phyloP scores from a whole-genome alignment of 371 early-diverging fungal species.

The Basidiobolus meristosporus region DNA sequence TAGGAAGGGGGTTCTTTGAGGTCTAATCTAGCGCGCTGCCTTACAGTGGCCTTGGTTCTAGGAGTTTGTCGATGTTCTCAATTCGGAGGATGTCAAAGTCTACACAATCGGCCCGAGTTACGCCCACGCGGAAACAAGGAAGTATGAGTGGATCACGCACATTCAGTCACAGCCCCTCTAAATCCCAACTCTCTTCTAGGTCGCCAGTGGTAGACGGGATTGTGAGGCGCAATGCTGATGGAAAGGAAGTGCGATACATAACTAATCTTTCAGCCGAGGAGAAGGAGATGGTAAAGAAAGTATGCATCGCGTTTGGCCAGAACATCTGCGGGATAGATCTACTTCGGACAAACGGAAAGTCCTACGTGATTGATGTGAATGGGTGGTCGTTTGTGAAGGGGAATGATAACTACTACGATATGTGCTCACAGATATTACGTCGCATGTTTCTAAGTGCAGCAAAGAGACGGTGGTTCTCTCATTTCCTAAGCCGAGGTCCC shows the following conservation, averaged over 20 bases:
- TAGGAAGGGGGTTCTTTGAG: not conserved
- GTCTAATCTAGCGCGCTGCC: too few relatives aligned
- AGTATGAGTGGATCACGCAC: constrained; percentile 21
- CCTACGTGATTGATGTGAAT: constrained; percentile 96
- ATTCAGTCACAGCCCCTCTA: not conserved
- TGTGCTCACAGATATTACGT: constrained; percentile 56
- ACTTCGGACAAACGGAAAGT: constrained; percentile 62
- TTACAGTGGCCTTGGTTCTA: not conserved
- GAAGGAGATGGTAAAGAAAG: constrained; percentile 57
- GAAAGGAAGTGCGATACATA: constrained; percentile 91
- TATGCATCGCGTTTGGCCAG: constrained; percentile 76
- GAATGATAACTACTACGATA: constrained; percentile 81
- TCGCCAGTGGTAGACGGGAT: constrained; percentile 96
- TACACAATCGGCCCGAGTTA: constrained; percentile 84
- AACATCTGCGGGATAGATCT: constrained; percentile 94
- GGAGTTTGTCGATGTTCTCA: constrained; percentile 81
- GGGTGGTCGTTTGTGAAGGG: constrained; percentile 99
- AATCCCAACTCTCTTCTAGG: constrained; percentile 10
- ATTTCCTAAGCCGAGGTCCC: constrained; percentile 34
- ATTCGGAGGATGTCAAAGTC: constrained; percentile 93
- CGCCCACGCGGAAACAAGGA: constrained; percentile 95
- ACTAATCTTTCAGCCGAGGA: constrained; percentile 69
- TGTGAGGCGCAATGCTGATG: constrained; percentile 87
- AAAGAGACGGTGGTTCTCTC: constrained; percentile 19
- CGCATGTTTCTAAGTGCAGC: constrained; percentile 42